Evolutionary conservation across 1,284 basidiomycete species (phyloP).

Genomic region (Naganishia sp.): DNA sequence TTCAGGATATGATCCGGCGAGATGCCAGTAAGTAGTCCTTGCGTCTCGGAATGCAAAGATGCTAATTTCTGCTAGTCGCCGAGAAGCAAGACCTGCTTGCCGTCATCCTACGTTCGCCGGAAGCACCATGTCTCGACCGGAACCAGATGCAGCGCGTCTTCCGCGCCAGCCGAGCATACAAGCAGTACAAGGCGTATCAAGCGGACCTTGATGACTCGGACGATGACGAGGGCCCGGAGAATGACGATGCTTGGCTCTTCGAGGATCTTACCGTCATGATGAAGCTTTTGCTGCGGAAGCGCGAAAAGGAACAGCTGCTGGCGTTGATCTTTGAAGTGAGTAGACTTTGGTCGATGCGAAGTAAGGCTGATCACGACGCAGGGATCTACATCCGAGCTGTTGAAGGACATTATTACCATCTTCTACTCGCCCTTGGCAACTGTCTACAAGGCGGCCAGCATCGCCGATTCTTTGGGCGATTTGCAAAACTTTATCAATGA

Average conservation of each 20-base stretch:
- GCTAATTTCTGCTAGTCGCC: constrained; percentile 54
- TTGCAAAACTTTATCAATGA: constrained; percentile 94
- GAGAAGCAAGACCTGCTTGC: constrained; percentile 80
- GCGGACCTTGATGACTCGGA: constrained; percentile 75
- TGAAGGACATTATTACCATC: constrained; percentile 99
- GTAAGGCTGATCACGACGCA: constrained; percentile 45
- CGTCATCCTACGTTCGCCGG: constrained; percentile 76
- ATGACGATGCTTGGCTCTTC: constrained; percentile 92
- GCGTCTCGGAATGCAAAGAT: background rate
- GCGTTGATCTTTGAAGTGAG: constrained; percentile 89
- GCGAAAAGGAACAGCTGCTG: constrained; percentile 90
- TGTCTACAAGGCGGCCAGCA: constrained; percentile 96
- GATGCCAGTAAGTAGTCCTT: constrained; percentile 66
- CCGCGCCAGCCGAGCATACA: constrained; percentile 73
- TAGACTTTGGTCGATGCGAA: constrained; percentile 8
- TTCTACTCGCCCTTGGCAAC: constrained; percentile 98
- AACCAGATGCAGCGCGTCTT: constrained; percentile 76
- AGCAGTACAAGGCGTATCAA: constrained; percentile 66
- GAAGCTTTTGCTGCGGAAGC: constrained; percentile 72
- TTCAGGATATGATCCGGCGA: constrained; percentile 75
- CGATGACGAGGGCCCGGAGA: constrained; percentile 84
- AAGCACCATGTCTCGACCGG: constrained; percentile 71
- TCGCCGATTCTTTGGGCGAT: constrained; percentile 89
- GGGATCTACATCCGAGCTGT: constrained; percentile 90
- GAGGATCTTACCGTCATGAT: constrained; percentile 82